A percentile compares a stretch with the other conserved stretches of the same genome.
Conservation (phyloP, 805 yeast genomes). For the Yarrowia yakushimensis region DNA sequence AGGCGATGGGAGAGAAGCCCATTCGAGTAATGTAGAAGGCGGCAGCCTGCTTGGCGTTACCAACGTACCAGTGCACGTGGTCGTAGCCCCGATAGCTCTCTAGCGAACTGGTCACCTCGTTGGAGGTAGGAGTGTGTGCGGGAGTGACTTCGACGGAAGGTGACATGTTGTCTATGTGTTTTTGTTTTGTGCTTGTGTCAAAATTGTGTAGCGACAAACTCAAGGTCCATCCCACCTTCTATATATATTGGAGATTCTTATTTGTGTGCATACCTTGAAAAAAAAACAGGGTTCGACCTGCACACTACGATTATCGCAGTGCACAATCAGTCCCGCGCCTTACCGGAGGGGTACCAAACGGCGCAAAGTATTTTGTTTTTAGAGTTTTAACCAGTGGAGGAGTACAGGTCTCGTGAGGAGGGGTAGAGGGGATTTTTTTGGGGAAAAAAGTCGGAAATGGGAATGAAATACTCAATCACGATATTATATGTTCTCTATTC, state of each 20-base stretch:
- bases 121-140: constrained; percentile 17
- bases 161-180: background rate
- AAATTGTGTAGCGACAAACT: background rate
- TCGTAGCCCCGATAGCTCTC: constrained; percentile 46
- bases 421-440: background rate
- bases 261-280: background rate
- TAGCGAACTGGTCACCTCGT: constrained; percentile 14
- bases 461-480: background rate
- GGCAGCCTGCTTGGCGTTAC: constrained; percentile 69
- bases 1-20: constrained; percentile 65
- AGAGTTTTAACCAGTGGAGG: background rate
- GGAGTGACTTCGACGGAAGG: constrained; percentile 24
- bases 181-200: background rate
- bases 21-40: constrained; percentile 49
- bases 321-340: constrained; percentile 11
- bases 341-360: constrained; percentile 23
- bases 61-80: constrained; percentile 65
- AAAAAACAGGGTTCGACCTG: background rate
- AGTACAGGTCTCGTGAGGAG: background rate
- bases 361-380: background rate
- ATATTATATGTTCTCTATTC: background rate
- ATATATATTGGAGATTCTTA: constrained; percentile 5
- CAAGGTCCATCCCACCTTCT: background rate
- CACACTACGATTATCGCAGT: constrained; percentile 7
- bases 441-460: background rate